Percentiles rank a stretch among this genome's conserved stretches.
phyloP scores from a whole-genome alignment of 2,329 filamentous ascomycete species.

The Chaetomium olivaceum region DNA sequence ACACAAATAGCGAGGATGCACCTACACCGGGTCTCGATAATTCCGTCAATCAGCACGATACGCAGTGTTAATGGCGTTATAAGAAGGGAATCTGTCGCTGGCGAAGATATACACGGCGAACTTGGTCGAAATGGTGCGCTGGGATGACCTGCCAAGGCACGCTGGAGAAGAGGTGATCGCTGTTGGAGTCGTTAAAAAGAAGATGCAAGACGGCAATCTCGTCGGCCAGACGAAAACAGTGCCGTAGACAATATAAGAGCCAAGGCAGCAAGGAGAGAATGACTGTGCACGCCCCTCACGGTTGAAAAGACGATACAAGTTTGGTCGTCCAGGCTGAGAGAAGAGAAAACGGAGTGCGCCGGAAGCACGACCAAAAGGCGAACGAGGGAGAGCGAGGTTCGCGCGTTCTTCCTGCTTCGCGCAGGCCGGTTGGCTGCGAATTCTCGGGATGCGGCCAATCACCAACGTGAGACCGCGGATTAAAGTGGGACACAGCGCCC shows the following conservation, averaged over 20 bases:
- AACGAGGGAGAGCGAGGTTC: constrained; percentile 20
- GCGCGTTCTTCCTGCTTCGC: constrained; percentile 29
- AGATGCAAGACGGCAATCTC: not conserved
- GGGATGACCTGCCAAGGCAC: not conserved
- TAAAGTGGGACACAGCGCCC: constrained; percentile 23
- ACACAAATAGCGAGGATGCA: not conserved
- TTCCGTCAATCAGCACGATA: not conserved
- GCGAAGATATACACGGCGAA: not conserved
- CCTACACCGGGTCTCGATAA: constrained; percentile 13
- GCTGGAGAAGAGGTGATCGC: not conserved
- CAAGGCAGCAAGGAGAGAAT: not conserved
- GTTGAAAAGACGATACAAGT: not conserved
- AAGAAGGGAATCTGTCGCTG: not conserved
- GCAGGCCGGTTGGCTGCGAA: constrained; percentile 25
- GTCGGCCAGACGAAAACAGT: constrained; percentile 2
- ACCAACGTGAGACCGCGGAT: not conserved
- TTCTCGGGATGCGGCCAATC: constrained; percentile 23
- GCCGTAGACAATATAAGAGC: not conserved
- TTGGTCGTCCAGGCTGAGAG: not conserved
- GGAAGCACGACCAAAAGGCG: constrained; percentile 2
- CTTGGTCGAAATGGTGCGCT: not conserved
- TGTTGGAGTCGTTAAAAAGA: not conserved
- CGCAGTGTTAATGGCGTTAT: not conserved
- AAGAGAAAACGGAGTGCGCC: not conserved
- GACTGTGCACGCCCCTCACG: not conserved